phyloP scores from a whole-genome alignment of 805 yeast species.

The Wickerhamiella kazuoi region DNA sequence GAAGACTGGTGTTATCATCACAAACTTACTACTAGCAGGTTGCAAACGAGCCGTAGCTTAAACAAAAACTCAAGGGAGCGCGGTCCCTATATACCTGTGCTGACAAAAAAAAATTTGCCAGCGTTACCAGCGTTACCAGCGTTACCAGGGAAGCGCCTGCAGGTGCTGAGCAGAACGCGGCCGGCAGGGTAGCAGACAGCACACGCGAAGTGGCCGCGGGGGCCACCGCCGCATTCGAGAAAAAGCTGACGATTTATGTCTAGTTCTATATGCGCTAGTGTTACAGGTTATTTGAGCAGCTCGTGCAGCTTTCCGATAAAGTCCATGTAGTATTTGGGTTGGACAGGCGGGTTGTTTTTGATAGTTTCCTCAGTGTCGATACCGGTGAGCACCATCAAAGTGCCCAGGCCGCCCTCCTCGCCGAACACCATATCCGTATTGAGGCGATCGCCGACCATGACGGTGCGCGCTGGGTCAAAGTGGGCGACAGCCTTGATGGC shows the following conservation, averaged over 20 bases:
- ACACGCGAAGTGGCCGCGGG: no score
- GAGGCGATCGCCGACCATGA: conserved; percentile 91
- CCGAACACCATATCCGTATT: conserved; percentile 95
- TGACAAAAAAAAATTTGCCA: no score
- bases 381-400: conserved; percentile 79
- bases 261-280: neutral
- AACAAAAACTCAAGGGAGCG: no score
- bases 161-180: no score
- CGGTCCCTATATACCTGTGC: no score
- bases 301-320: conserved; percentile 66
- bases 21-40: conserved; percentile 6
- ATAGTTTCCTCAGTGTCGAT: conserved; percentile 63
- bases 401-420: conserved; percentile 66
- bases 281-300: conserved; percentile 15
- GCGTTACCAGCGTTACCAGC: no score
- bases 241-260: no score
- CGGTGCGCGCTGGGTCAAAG: conserved; percentile 37
- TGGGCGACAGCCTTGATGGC: conserved; percentile 54
- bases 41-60: no score
- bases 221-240: no score
- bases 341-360: conserved; percentile 22
- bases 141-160: no score
- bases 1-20: conserved; percentile 25
- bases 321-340: conserved; percentile 52
- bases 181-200: no score